phyloP scores from a whole-genome alignment of 345 rosid species.

The Hypericum androsaemum region DNA sequence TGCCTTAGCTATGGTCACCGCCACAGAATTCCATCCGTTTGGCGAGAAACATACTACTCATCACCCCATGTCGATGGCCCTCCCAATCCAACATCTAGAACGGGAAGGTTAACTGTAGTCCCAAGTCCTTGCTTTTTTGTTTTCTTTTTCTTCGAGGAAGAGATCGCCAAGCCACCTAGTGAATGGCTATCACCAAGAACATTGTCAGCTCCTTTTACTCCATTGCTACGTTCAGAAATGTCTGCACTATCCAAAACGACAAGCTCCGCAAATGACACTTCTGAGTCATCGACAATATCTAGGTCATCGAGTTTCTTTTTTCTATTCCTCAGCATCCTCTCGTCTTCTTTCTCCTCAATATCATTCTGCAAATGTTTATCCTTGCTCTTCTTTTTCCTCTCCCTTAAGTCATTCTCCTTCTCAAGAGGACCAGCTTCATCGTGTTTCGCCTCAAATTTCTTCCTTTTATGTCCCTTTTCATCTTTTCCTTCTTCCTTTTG shows the following conservation, averaged over 20 bases:
- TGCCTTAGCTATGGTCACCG: too few species aligned
- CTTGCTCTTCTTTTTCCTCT: conserved; percentile 19
- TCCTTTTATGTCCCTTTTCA: conserved; percentile 8
- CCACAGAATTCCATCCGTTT: background rate
- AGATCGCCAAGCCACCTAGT: conserved; percentile 17
- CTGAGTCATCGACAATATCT: conserved; percentile 50
- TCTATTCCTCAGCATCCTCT: conserved; percentile 11
- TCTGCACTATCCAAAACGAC: conserved; percentile 20
- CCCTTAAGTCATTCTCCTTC: conserved; percentile 18
- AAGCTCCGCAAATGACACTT: conserved; percentile 53
- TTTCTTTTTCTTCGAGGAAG: conserved; percentile 43
- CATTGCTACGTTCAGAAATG: conserved; percentile 13
- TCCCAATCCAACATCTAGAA: conserved; percentile 62
- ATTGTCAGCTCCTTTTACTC: conserved; percentile 18
- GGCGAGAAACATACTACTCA: conserved; percentile 6
- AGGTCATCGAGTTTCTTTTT: conserved; percentile 25
- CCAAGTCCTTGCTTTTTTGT: conserved; percentile 21
- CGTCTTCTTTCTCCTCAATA: conserved; percentile 1
- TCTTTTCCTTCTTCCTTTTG: conserved; percentile 14
- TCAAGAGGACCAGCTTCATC: conserved; percentile 5
- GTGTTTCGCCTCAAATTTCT: conserved; percentile 6
- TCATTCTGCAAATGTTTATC: conserved; percentile 13
- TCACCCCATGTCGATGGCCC: conserved; percentile 71
- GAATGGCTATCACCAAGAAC: conserved; percentile 16
- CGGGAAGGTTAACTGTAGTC: conserved; percentile 18